phyloP scores from a whole-genome alignment of 2,329 filamentous ascomycete genomes.

The Didymella glomerata region DNA sequence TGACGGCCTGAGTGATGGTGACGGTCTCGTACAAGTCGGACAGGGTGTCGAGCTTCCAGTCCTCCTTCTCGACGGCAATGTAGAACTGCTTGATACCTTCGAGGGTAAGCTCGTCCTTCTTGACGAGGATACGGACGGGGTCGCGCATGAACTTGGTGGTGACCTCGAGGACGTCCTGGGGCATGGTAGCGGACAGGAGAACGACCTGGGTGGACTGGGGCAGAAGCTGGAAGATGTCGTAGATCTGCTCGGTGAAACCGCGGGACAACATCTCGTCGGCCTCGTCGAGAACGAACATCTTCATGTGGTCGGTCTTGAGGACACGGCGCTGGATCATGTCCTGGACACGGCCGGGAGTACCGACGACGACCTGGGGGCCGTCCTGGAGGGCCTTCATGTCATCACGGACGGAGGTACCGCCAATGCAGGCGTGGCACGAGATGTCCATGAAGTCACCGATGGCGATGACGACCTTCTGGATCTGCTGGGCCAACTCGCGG shows the following conservation, averaged over 20 bases:
- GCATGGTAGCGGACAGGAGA: slow-evolving; percentile 97
- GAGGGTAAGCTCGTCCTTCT: slow-evolving; percentile 99
- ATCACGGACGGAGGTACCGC: slow-evolving; percentile 96
- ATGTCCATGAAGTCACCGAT: slow-evolving; percentile 99
- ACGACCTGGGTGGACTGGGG: slow-evolving; percentile 98
- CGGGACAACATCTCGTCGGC: slow-evolving; percentile 99
- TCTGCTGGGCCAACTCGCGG: slow-evolving; percentile 98
- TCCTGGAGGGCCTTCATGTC: slow-evolving; percentile 98
- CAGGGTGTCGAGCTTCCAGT: slow-evolving; percentile 99
- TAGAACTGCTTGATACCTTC: slow-evolving; percentile 99
- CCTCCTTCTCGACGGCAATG: slow-evolving; percentile 99
- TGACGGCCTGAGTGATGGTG: slow-evolving; percentile 99
- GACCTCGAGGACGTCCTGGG: slow-evolving; percentile 98
- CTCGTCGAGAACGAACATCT: slow-evolving; percentile 99
- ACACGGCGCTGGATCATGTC: slow-evolving; percentile 99
- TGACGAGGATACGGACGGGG: slow-evolving; percentile 97
- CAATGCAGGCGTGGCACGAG: slow-evolving; percentile 99
- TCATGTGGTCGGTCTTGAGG: slow-evolving; percentile 96
- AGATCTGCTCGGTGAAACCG: slow-evolving; percentile 99
- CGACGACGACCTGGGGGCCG: slow-evolving; percentile 95
- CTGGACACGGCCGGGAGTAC: slow-evolving; percentile 96
- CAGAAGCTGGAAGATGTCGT: slow-evolving; percentile 99
- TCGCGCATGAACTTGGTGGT: slow-evolving; percentile 99
- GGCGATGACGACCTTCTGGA: slow-evolving; percentile 98
- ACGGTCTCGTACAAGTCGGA: slow-evolving; percentile 99